Evolutionary conservation across 1,284 basidiomycete genomes (phyloP).

Genomic region (Irpex sp.): DNA sequence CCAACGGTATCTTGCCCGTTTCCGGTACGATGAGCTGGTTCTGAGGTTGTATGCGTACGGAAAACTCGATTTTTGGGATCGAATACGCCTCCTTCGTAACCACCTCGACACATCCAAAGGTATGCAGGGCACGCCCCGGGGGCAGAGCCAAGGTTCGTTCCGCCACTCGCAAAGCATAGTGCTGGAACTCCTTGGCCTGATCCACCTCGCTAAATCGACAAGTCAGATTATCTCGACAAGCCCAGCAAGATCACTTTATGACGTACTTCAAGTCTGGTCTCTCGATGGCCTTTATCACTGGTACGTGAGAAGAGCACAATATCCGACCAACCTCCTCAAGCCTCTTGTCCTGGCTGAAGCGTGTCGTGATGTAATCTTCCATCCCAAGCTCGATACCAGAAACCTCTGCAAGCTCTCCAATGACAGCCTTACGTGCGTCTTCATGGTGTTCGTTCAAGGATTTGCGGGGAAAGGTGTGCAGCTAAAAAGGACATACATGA

Average conservation of each 20-base stretch:
- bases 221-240: background rate
- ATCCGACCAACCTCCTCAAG: slow-evolving; percentile 86
- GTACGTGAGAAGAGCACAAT: slow-evolving; percentile 72
- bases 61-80: slow-evolving; percentile 80
- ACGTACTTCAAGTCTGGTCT: slow-evolving; percentile 70
- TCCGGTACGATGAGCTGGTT: slow-evolving; percentile 65
- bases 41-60: slow-evolving; percentile 69
- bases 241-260: background rate
- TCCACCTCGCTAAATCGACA: slow-evolving; percentile 66
- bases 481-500: slow-evolving; percentile 27
- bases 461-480: slow-evolving; percentile 40
- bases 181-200: slow-evolving; percentile 77
- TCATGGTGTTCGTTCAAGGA: slow-evolving; percentile 50
- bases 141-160: slow-evolving; percentile 85
- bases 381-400: slow-evolving; percentile 70
- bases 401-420: slow-evolving; percentile 50
- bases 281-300: slow-evolving; percentile 66
- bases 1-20: slow-evolving; percentile 59
- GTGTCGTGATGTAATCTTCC: slow-evolving; percentile 74
- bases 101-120: slow-evolving; percentile 71
- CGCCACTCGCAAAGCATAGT: slow-evolving; percentile 72
- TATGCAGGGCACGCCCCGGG: slow-evolving; percentile 85
- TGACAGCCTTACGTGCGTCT: slow-evolving; percentile 44
- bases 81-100: slow-evolving; percentile 74
- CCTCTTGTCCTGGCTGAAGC: slow-evolving; percentile 84